These are phyloP conservation scores for Naganishia antarctica DNA, from an alignment of 768 basidiomycete species.

Conservation along the genomic window DNA sequence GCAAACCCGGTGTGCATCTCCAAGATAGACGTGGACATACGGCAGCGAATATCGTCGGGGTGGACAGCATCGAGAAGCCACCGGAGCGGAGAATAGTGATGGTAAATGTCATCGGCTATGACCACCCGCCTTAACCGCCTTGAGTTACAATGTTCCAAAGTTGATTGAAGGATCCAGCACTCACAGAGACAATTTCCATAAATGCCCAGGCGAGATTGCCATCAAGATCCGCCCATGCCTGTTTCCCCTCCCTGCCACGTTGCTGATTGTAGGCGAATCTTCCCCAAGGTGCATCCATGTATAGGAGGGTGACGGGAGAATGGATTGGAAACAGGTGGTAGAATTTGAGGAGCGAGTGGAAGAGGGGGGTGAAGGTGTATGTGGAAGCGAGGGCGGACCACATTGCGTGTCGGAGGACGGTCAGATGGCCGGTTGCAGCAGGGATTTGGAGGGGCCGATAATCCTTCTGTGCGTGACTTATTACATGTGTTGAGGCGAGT, in stretches of 20 bases:
- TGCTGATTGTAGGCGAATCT: conserved; percentile 55
- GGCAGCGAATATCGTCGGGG: conserved; percentile 3
- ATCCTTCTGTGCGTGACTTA: too few relatives aligned
- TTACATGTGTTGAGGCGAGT: too few relatives aligned
- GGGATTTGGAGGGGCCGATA: too few relatives aligned
- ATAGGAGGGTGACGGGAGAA: conserved; percentile 49
- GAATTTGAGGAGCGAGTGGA: conserved; percentile 20
- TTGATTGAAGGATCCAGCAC: conserved; percentile 1
- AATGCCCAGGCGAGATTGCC: conserved; percentile 45
- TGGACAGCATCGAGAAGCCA: background rate
- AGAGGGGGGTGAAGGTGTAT: conserved; percentile 16
- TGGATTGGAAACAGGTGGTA: conserved; percentile 47
- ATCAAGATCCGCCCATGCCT: conserved; percentile 24
- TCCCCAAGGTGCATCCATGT: conserved; percentile 74
- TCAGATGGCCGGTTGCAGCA: too few relatives aligned
- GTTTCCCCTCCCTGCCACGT: conserved; percentile 13
- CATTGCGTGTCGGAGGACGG: too few relatives aligned
- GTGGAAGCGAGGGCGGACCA: conserved; percentile 6
- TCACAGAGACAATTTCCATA: conserved; percentile 46
- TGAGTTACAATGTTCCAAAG: background rate
- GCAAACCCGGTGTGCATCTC: background rate
- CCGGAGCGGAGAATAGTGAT: conserved; percentile 29
- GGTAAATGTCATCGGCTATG: conserved; percentile 40
- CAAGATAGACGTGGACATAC: background rate
- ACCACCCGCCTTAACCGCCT: background rate